These are phyloP conservation scores for Exserohilum turcica DNA, from an alignment of 2,329 filamentous ascomycete genomes.

Conservation along the genomic window DNA sequence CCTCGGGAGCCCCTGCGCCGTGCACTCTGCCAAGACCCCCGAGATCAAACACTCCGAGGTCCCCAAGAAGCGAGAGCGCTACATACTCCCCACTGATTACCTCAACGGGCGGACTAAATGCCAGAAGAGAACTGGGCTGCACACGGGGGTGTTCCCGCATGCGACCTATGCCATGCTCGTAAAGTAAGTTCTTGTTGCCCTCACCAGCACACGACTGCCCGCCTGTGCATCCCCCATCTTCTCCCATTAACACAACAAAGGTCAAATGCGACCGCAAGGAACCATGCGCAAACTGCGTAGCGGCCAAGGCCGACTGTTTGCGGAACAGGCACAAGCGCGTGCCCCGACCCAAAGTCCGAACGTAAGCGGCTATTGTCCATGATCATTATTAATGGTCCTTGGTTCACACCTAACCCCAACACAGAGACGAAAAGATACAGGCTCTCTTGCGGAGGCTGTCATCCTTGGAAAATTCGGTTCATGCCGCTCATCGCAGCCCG, in stretches of 20 bases:
- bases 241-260: slow-evolving; percentile 17
- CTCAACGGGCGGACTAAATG: slow-evolving; percentile 19
- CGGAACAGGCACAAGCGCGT: slow-evolving; percentile 38
- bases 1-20: slow-evolving; percentile 5
- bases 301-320: slow-evolving; percentile 35
- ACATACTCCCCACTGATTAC: background rate
- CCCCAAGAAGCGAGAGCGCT: background rate
- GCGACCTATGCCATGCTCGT: slow-evolving; percentile 37
- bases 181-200: slow-evolving; percentile 8
- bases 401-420: background rate
- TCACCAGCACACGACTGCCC: background rate
- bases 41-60: slow-evolving; percentile 7
- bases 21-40: slow-evolving; percentile 7
- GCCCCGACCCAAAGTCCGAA: slow-evolving; percentile 32
- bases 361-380: slow-evolving; percentile 19
- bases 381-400: background rate
- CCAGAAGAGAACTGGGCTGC: slow-evolving; percentile 41
- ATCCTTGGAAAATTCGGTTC: slow-evolving; percentile 33
- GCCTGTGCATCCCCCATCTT: background rate
- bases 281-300: slow-evolving; percentile 39
- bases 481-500: slow-evolving; percentile 13
- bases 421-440: slow-evolving; percentile 39
- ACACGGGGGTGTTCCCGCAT: slow-evolving; percentile 40
- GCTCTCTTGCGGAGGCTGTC: slow-evolving; percentile 36
- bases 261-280: slow-evolving; percentile 45